Evolutionary conservation across 352 stramenopile species (phyloP), one percentile per base, ranked within the genome.

Genomic region (Hyaloperonospora brassicae): DNA sequence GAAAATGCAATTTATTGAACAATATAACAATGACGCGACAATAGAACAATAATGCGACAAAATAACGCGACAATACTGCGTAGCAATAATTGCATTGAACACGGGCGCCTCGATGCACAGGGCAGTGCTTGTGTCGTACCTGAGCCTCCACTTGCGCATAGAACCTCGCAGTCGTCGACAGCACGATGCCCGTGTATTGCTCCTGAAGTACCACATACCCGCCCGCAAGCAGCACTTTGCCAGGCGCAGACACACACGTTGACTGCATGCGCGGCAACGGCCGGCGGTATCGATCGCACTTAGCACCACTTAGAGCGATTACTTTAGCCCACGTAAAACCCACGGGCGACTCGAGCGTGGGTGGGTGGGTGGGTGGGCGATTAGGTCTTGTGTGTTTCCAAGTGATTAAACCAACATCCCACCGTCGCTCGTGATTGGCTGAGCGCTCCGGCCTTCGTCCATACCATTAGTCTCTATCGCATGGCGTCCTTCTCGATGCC

Each of bases 141-240:
- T 69, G 51, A 0, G 24, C 17, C 8, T 48, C 47, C 27, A 97
- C 70, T n/a, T 78, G 90, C 5, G 87, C 82, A 69, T 98, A 86
- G 67, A 99, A 98, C 41, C 94, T 80, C 31, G 95, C 91, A 7
- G 90, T 95, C 11, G 84, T 87, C 5, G 89, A 84, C 21, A 98
- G 48, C 38, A 98, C 93, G 0, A 98, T 65, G 0, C 94, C 95
- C 5, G 74, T 53, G 68, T 97, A 95, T 3, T 78, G 62, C 21
- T 85, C 76, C 57, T 98, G 87, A 25, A 99, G 75, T 25, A 99
- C 88, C 11, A 98, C 66, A 68, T 98, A 99, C 0, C 96, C 96
- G 34, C 96, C 96, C 7, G 89, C 94, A 41, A 99, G 65, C 34
- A 99, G 73, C 47, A 98, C 87, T 67, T 99, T 99, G n/a, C 96